A percentile compares a stretch with the other conserved stretches of the same genome.
These are phyloP conservation scores for Ilex paraguariensis DNA, from an alignment of 305 asterid genomes.

Conservation along the genomic window DNA sequence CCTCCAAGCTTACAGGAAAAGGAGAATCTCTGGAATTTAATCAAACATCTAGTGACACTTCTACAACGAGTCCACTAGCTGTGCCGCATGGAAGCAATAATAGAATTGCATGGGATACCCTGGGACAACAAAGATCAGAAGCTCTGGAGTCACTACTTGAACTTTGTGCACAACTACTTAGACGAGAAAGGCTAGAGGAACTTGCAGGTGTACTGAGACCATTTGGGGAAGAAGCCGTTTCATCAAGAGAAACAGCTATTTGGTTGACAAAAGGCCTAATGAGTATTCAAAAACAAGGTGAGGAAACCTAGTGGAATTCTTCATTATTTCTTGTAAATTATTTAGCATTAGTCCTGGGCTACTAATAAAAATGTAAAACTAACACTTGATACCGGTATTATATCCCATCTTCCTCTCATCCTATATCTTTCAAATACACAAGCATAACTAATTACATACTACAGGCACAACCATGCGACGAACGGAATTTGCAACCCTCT, in stretches of 20 bases:
- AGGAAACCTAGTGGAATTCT: constrained; percentile 12
- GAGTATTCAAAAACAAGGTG: constrained; percentile 44
- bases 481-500: too few relatives aligned
- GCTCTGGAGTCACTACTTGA: constrained; percentile 87
- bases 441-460: too few relatives aligned
- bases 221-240: constrained; percentile 67
- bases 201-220: constrained; percentile 76
- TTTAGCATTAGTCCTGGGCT: too few relatives aligned
- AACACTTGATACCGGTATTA: too few relatives aligned
- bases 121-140: constrained; percentile 50
- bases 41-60: constrained; percentile 2
- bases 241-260: constrained; percentile 86
- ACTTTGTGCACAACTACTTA: constrained; percentile 71
- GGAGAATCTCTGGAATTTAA: neutral
- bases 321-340: too few relatives aligned
- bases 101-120: constrained; percentile 4
- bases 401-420: too few relatives aligned
- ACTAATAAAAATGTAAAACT: too few relatives aligned
- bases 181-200: constrained; percentile 65
- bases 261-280: constrained; percentile 81
- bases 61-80: constrained; percentile 5
- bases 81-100: neutral
- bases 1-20: neutral
- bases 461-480: too few relatives aligned
- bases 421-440: too few relatives aligned